Conservation (phyloP, 83 land plant species). For the Isoetes engelmannii region DNA sequence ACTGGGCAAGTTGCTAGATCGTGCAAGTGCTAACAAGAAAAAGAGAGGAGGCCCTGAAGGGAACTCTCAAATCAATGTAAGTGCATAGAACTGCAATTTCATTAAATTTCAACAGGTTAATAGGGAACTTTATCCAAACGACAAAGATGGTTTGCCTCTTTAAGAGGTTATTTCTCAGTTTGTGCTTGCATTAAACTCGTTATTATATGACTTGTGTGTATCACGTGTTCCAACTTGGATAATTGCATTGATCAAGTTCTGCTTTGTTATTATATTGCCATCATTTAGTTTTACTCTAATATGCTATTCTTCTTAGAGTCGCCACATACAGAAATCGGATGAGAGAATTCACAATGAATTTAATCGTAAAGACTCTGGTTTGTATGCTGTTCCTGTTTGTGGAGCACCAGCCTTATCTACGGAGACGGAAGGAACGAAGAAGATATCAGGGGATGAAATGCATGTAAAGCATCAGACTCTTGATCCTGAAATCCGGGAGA, state of each 20-base stretch:
- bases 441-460: constrained; percentile 1
- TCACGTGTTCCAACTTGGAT: no score
- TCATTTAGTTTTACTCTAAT: no score
- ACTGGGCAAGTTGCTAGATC: constrained; percentile 13
- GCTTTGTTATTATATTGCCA: no score
- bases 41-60: constrained; percentile 2
- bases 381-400: not conserved
- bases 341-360: not conserved
- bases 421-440: no score
- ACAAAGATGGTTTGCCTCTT: not conserved
- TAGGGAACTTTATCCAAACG: not conserved
- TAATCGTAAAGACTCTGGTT: not conserved
- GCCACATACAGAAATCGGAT: not conserved
- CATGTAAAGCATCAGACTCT: not conserved
- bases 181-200: constrained; percentile 10
- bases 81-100: not conserved
- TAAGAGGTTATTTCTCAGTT: constrained; percentile 1
- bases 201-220: constrained; percentile 4
- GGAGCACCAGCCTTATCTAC: not conserved
- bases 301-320: no score
- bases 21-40: constrained; percentile 5
- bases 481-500: not conserved
- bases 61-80: constrained; percentile 7
- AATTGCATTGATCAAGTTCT: no score
- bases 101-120: not conserved